Evolutionary conservation across 1,284 basidiomycete genomes (phyloP).

Genomic region (Heterobasidion irregulare): DNA sequence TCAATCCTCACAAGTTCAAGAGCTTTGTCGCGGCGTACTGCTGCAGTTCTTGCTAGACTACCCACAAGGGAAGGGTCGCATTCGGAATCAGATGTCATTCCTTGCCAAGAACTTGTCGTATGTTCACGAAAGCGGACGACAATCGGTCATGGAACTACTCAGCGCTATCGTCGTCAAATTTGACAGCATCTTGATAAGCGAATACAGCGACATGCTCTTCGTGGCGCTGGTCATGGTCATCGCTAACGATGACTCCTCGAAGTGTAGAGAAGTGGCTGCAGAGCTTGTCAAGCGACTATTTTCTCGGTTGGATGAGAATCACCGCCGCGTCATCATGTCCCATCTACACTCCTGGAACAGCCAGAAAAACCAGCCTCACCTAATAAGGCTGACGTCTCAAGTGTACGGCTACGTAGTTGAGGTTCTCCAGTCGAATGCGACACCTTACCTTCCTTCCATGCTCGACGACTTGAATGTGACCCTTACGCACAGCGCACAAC

Average conservation of each 20-base stretch:
- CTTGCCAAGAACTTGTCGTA: conserved; percentile 93
- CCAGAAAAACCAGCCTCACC: conserved; percentile 50
- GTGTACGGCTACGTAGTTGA: conserved; percentile 78
- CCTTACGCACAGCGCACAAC: conserved; percentile 38
- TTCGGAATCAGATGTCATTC: conserved; percentile 87
- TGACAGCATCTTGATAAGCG: conserved; percentile 63
- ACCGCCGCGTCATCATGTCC: conserved; percentile 51
- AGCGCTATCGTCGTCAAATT: conserved; percentile 84
- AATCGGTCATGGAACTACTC: conserved; percentile 89
- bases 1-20: conserved; percentile 87
- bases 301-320: conserved; percentile 54
- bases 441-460: conserved; percentile 42
- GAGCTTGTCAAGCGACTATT: conserved; percentile 77
- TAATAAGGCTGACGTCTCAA: conserved; percentile 72
- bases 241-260: conserved; percentile 88
- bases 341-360: conserved; percentile 81
- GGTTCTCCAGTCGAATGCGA: conserved; percentile 41
- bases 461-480: conserved; percentile 52
- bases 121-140: conserved; percentile 83
- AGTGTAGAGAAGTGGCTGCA: conserved; percentile 85
- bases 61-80: conserved; percentile 89
- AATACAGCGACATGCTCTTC: conserved; percentile 88
- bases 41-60: conserved; percentile 97
- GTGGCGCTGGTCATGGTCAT: conserved; percentile 88
- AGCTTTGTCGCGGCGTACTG: conserved; percentile 82